Conservation (phyloP, 345 rosid species). For the Aethionema arabicum region DNA sequence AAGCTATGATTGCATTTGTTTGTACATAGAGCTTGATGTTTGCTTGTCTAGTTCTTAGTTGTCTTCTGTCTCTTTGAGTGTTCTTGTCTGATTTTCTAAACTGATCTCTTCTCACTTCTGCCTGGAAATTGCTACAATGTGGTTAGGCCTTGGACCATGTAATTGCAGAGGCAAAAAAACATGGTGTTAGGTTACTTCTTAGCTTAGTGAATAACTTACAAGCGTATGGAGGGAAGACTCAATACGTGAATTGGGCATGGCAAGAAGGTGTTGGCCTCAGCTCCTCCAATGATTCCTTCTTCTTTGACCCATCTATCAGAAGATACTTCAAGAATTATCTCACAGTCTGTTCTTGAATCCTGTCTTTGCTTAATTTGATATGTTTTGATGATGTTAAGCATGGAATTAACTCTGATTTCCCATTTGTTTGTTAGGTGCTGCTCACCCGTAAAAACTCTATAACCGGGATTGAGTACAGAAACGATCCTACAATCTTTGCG, state of each 20-base stretch:
- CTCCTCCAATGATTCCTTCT: slow-evolving; percentile 95
- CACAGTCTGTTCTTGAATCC: slow-evolving; percentile 42
- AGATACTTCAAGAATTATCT: slow-evolving; percentile 78
- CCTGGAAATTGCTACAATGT: slow-evolving; percentile 28
- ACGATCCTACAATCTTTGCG: slow-evolving; percentile 88
- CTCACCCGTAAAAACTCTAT: slow-evolving; percentile 84
- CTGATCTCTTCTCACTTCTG: neutral
- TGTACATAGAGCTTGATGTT: no score
- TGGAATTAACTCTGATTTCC: slow-evolving; percentile 21
- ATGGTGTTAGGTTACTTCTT: slow-evolving; percentile 75
- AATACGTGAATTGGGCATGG: slow-evolving; percentile 98
- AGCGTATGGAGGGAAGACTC: slow-evolving; percentile 93
- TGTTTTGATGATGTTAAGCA: neutral
- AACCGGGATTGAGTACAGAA: slow-evolving; percentile 80
- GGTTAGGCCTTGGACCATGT: slow-evolving; percentile 91
- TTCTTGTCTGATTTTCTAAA: neutral
- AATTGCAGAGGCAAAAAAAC: slow-evolving; percentile 75
- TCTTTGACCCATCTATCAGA: slow-evolving; percentile 89
- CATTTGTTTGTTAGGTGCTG: slow-evolving; percentile 53
- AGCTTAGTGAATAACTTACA: slow-evolving; percentile 85
- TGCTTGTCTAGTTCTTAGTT: neutral
- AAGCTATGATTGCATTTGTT: no score
- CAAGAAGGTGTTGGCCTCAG: slow-evolving; percentile 91
- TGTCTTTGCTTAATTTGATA: neutral
- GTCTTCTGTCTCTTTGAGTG: neutral